phyloP scores from a whole-genome alignment of 1,284 basidiomycete genomes.

The Malassezia nana region DNA sequence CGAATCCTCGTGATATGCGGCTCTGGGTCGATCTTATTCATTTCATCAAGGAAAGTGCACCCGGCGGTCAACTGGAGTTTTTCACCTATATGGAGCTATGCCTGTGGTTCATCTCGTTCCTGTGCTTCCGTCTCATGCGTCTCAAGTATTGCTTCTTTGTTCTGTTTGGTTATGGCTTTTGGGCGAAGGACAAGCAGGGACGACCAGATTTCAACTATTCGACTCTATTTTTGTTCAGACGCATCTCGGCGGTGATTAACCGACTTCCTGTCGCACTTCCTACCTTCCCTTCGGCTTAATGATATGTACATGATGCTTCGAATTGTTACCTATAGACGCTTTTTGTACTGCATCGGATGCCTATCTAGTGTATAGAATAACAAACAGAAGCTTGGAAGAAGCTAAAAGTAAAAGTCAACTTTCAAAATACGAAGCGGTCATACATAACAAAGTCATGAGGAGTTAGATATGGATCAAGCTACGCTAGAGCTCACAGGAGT shows the following conservation, averaged over 20 bases:
- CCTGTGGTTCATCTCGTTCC: conserved; percentile 39
- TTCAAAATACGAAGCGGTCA: neutral
- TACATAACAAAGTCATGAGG: neutral
- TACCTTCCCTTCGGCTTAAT: neutral
- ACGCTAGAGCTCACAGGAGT: neutral
- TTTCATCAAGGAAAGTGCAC: conserved; percentile 57
- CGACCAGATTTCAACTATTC: conserved; percentile 31
- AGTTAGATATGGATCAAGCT: neutral
- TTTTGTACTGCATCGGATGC: neutral
- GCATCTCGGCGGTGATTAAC: neutral
- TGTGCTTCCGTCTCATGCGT: conserved; percentile 26
- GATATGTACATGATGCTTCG: neutral
- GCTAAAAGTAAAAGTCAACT: neutral
- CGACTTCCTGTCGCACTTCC: neutral
- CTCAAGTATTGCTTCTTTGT: conserved; percentile 41
- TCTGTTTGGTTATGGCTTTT: conserved; percentile 38
- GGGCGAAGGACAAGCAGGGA: conserved; percentile 26
- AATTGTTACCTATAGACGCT: neutral
- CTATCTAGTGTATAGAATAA: neutral
- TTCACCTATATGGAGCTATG: conserved; percentile 59
- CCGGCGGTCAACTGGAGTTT: conserved; percentile 56
- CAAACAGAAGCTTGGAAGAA: neutral
- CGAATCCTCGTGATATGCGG: conserved; percentile 56
- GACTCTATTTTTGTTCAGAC: neutral
- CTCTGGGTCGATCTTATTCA: conserved; percentile 59